Evolutionary conservation across 331 rosid species (phyloP).

Genomic region (Quercus phellos): DNA sequence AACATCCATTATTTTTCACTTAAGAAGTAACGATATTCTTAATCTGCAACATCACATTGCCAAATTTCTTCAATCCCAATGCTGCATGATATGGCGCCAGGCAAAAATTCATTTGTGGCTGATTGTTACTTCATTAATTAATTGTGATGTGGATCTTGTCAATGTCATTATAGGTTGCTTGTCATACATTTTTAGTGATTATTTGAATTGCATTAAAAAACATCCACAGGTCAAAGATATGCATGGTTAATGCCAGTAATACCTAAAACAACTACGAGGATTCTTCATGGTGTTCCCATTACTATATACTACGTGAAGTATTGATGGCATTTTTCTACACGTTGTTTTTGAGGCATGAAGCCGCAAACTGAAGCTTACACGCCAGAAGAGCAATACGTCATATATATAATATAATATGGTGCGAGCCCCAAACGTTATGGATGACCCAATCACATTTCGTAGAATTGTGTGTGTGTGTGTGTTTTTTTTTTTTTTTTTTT

Average conservation of each 20-base stretch:
- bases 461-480: too few species aligned
- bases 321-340: conserved; percentile 9
- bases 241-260: conserved; percentile 16
- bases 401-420: too few species aligned
- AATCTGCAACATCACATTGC: conserved; percentile 1
- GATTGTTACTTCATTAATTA: conserved; percentile 22
- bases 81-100: conserved; percentile 9
- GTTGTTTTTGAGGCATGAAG: conserved; percentile 30
- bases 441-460: too few species aligned
- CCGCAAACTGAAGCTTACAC: conserved; percentile 46
- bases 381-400: not conserved
- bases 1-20: not conserved
- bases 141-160: conserved; percentile 19
- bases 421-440: too few species aligned
- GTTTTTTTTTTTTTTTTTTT: too few species aligned
- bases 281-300: conserved; percentile 20
- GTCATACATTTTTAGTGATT: conserved; percentile 7
- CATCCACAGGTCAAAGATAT: conserved; percentile 11
- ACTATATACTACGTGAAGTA: conserved; percentile 12
- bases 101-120: conserved; percentile 23
- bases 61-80: not conserved
- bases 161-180: conserved; percentile 14
- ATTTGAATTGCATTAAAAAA: not conserved
- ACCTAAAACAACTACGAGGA: conserved; percentile 14
- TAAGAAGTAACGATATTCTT: conserved; percentile 1